Percentiles rank a stretch among this genome's conserved stretches.
Conservation (phyloP, 1,139 yeast genomes). For the Taphrina communis region DNA sequence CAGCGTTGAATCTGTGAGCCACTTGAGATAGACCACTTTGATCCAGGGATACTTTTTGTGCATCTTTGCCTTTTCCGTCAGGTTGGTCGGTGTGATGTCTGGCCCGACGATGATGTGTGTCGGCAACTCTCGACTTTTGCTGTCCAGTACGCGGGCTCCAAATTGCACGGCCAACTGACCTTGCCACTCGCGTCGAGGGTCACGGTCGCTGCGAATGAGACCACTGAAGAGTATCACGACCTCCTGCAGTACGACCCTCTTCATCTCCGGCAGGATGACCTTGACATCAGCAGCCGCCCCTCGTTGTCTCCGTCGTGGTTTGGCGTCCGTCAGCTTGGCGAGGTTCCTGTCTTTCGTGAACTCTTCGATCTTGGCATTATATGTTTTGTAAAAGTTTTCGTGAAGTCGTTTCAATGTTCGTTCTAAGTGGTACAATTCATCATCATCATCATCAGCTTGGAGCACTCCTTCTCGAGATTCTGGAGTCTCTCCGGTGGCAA, state of each 20-base stretch:
- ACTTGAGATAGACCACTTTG: constrained; percentile 85
- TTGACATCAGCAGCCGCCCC: constrained; percentile 54
- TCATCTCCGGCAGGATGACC: constrained; percentile 72
- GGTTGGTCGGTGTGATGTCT: constrained; percentile 65
- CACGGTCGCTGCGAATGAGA: constrained; percentile 76
- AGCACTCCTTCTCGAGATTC: constrained; percentile 55
- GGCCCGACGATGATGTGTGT: constrained; percentile 83
- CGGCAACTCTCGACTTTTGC: constrained; percentile 70
- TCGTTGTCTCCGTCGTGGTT: constrained; percentile 9
- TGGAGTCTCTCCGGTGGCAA: constrained; percentile 54
- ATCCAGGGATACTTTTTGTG: constrained; percentile 56
- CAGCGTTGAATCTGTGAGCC: constrained; percentile 87
- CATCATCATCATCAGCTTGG: constrained; percentile 81
- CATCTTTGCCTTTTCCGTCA: constrained; percentile 67
- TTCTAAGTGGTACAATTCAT: constrained; percentile 70
- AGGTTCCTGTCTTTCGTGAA: constrained; percentile 43
- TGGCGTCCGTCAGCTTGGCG: constrained; percentile 30
- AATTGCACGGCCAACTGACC: constrained; percentile 91
- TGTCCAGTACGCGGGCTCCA: constrained; percentile 80
- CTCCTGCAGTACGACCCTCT: constrained; percentile 68
- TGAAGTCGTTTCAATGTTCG: constrained; percentile 70
- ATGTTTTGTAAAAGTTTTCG: constrained; percentile 63
- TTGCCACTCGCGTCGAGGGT: constrained; percentile 68
- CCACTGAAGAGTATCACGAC: constrained; percentile 83
- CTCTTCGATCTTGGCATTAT: constrained; percentile 48